phyloP scores from a whole-genome alignment of 345 rosid species.

The Ceriops decandra region DNA sequence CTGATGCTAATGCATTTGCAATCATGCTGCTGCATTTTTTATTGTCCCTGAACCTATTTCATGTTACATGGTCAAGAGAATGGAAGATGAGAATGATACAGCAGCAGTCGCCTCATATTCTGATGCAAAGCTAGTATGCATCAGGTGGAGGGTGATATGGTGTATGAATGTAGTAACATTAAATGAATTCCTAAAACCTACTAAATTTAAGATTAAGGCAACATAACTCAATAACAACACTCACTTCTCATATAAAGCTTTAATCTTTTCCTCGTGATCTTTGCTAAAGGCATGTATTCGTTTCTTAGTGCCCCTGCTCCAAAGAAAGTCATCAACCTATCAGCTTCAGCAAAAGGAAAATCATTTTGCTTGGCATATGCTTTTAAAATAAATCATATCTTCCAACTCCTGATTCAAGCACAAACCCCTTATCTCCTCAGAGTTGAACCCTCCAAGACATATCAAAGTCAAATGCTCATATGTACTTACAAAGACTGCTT shows the following conservation, averaged over 20 bases:
- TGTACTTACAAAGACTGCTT: conserved; percentile 54
- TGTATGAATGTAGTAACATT: too few species aligned
- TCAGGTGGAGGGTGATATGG: not conserved
- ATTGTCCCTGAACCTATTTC: conserved; percentile 68
- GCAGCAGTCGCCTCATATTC: not conserved
- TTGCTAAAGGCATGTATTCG: conserved; percentile 60
- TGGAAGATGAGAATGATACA: not conserved
- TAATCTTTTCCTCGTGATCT: conserved; percentile 74
- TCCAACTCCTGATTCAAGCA: conserved; percentile 4
- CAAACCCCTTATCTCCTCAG: not conserved
- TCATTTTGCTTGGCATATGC: not conserved
- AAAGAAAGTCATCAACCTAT: conserved; percentile 19
- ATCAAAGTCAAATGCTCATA: not conserved
- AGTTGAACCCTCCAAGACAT: not conserved
- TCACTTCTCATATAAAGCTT: conserved; percentile 72
- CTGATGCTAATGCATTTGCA: conserved; percentile 66
- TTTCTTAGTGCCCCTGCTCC: conserved; percentile 62
- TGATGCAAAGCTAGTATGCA: not conserved
- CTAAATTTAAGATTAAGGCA: not conserved
- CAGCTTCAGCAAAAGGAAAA: conserved; percentile 16
- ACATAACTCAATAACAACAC: conserved; percentile 24
- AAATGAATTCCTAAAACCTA: too few species aligned
- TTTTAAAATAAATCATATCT: not conserved
- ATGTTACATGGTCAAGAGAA: not conserved
- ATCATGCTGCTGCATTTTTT: conserved; percentile 72